Percentiles rank a stretch among this genome's conserved stretches.
Evolutionary conservation across 495 filamentous ascomycete genomes (phyloP).

Genomic region (Aspergillus avenaceus): DNA sequence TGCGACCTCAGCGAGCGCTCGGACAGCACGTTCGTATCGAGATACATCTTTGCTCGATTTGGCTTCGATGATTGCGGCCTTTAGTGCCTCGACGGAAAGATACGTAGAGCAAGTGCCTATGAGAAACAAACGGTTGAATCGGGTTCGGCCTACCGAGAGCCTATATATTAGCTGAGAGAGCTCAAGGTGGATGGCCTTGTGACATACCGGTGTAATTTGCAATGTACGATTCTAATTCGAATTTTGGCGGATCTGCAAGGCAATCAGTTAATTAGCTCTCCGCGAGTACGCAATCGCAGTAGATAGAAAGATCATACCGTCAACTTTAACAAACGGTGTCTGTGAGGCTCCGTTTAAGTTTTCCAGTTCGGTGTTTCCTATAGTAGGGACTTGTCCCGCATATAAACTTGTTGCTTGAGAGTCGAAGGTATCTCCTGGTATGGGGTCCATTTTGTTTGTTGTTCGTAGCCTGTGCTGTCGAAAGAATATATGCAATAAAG

Average conservation of each 20-base stretch:
- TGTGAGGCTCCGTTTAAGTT: constrained; percentile 10
- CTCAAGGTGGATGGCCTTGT: neutral
- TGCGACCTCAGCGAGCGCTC: constrained; percentile 54
- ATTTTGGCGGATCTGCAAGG: constrained; percentile 71
- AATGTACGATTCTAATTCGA: constrained; percentile 91
- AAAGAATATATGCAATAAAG: no score
- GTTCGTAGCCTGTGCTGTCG: neutral
- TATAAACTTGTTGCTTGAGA: constrained; percentile 12
- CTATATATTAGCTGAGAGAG: constrained; percentile 2
- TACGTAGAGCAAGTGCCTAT: constrained; percentile 76
- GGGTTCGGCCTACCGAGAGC: constrained; percentile 56
- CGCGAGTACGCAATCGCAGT: constrained; percentile 5
- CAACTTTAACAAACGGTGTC: constrained; percentile 23
- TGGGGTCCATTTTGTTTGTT: constrained; percentile 22
- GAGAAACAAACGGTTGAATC: constrained; percentile 72
- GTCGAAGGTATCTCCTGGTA: constrained; percentile 26
- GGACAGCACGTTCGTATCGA: constrained; percentile 66
- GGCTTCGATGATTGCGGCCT: constrained; percentile 69
- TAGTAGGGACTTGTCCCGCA: constrained; percentile 2
- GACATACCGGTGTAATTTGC: constrained; percentile 78
- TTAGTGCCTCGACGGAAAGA: constrained; percentile 76
- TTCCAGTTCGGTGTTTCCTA: constrained; percentile 9
- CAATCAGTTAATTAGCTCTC: constrained; percentile 2
- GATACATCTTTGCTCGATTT: constrained; percentile 70
- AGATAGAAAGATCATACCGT: constrained; percentile 21